phyloP scores from a whole-genome alignment of 2,329 filamentous ascomycete species.

The Trichoderma arundinaceum region DNA sequence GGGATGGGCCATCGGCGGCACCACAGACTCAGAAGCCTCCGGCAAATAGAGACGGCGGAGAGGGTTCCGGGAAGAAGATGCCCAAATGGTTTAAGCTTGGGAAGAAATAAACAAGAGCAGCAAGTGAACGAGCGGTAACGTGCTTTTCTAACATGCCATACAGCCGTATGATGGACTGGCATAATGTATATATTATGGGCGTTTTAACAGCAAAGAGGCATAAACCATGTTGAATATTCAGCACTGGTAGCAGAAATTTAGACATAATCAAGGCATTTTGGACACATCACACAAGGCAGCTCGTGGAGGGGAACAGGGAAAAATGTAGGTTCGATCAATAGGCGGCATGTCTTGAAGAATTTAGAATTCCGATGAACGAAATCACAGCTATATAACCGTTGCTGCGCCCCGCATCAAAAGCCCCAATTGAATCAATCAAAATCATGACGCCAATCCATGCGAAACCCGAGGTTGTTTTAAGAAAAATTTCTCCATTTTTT shows the following conservation, averaged over 20 bases:
- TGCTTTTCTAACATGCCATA: background rate
- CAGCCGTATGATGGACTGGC: background rate
- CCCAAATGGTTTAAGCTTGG: slow-evolving; percentile 77
- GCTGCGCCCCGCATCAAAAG: slow-evolving; percentile 28
- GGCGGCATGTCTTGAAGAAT: slow-evolving; percentile 21
- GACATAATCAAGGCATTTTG: background rate
- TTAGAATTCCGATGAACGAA: slow-evolving; percentile 45
- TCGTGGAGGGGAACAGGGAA: background rate
- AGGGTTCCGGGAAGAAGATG: slow-evolving; percentile 52
- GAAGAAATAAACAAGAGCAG: slow-evolving; percentile 62
- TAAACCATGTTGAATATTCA: background rate
- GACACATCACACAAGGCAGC: background rate
- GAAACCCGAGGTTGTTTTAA: slow-evolving; percentile 35
- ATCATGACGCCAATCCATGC: slow-evolving; percentile 48
- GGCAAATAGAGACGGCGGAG: slow-evolving; percentile 47
- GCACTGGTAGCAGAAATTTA: background rate
- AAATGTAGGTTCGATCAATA: slow-evolving; percentile 8
- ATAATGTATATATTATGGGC: slow-evolving; percentile 6
- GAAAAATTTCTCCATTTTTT: slow-evolving; percentile 3
- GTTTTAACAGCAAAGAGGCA: background rate
- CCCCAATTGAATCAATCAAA: slow-evolving; percentile 34
- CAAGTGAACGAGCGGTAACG: background rate
- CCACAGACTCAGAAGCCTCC: slow-evolving; percentile 42
- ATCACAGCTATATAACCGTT: slow-evolving; percentile 38
- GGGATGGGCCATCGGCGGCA: slow-evolving; percentile 34